Evolutionary conservation across 2,329 filamentous ascomycete species (phyloP), one percentile per base, ranked within the genome.

Genomic region (Paracoccidioides brasiliensis): DNA sequence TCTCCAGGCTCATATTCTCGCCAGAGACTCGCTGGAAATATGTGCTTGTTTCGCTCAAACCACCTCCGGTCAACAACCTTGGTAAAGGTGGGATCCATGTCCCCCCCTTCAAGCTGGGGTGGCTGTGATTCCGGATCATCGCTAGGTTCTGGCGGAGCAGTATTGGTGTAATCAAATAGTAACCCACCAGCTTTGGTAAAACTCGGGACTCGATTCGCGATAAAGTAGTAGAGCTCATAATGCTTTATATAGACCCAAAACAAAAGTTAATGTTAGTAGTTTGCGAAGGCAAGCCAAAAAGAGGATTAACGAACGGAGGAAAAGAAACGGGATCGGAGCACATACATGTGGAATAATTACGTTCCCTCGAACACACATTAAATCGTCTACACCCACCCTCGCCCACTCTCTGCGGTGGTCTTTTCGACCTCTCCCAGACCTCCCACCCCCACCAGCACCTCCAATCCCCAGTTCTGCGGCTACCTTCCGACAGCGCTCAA

Each of bases 11-110:
- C 90, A 69, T 95, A 98, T 60, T 95, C 87, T 64, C 90, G 88
- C 93, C 93, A 98, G 49, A 91, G 80, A 67, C 88, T 97, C 22
- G 91, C 91, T 0, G 93, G 93, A 69, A 91, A 98, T 56, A 98
- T 97, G 70, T 98, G 93, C 72, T 97, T 98, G 69, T 97, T 96
- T 66, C 84, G 82, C 75, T 96, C 90, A 69, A 96, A 98, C 93
- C 93, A 98, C 58, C 93, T 78, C 58, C 93, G 80, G 73, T 98
- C 91, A 3, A 98, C 91, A 3, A 98, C 90, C 68, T 96, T 97
- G 3, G 91, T 97, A 59, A 86, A 72, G 3, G 80, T 80, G 0
- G 90, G 83, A 63, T 97, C 90, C 59, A 93, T 86, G 43, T 77
- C 71, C 32, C 78, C 83, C 12, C 91, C 91, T 72, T 96, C 91